phyloP scores from a whole-genome alignment of 768 basidiomycete genomes.

The Coprinopsis sp. region DNA sequence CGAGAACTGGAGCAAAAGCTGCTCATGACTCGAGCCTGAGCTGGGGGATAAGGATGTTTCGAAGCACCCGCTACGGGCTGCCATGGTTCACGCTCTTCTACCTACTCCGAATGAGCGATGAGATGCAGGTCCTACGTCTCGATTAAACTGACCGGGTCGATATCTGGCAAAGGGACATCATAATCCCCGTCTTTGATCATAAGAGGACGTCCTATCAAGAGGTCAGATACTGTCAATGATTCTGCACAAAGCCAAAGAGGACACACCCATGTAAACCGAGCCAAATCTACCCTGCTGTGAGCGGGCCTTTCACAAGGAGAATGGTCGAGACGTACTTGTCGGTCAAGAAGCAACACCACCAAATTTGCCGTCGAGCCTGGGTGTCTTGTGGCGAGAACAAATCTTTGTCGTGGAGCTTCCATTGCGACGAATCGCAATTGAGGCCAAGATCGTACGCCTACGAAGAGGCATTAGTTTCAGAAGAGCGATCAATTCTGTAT shows the following conservation, averaged over 20 bases:
- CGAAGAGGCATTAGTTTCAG: background rate
- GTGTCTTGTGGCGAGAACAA: conserved; percentile 64
- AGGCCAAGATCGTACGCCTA: conserved; percentile 79
- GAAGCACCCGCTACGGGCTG: conserved; percentile 38
- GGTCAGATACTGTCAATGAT: conserved; percentile 4
- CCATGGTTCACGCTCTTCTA: conserved; percentile 56
- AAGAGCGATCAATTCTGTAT: conserved; percentile 5
- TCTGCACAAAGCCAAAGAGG: conserved; percentile 4
- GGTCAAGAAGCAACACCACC: conserved; percentile 71
- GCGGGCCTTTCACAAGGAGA: background rate
- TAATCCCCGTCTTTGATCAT: conserved; percentile 67
- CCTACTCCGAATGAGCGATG: conserved; percentile 32
- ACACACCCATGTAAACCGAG: conserved; percentile 68
- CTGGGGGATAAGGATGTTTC: conserved; percentile 40
- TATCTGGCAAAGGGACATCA: conserved; percentile 58
- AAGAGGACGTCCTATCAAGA: conserved; percentile 54
- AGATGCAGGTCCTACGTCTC: background rate
- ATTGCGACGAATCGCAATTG: conserved; percentile 72
- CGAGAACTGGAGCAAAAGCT: conserved; percentile 52
- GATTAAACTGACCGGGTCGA: conserved; percentile 42
- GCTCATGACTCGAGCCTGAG: conserved; percentile 45
- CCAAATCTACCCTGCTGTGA: conserved; percentile 39
- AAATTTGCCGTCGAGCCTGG: conserved; percentile 69
- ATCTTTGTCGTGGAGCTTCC: conserved; percentile 58
- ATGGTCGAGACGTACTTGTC: conserved; percentile 48